These are phyloP conservation scores for Corinectria fuckeliana DNA, from an alignment of 2,329 filamentous ascomycete genomes.

Conservation along the genomic window DNA sequence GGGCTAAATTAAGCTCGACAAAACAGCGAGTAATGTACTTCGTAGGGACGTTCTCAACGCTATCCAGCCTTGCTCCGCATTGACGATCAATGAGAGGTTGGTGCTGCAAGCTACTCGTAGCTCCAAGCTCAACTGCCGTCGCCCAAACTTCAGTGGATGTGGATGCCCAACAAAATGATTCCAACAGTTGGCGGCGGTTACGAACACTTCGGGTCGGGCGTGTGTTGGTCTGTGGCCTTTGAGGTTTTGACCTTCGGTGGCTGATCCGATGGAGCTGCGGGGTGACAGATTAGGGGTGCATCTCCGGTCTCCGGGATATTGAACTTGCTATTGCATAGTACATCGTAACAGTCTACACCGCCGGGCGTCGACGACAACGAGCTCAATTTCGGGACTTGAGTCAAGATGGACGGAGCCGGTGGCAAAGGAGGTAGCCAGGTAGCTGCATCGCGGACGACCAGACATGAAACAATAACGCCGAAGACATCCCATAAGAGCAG, in stretches of 20 bases:
- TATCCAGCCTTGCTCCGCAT: not conserved
- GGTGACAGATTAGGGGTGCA: slow-evolving; percentile 7
- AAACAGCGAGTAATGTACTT: not conserved
- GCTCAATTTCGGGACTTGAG: not conserved
- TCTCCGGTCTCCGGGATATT: not conserved
- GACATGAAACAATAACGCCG: not conserved
- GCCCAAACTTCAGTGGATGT: not conserved
- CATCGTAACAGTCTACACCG: slow-evolving; percentile 12
- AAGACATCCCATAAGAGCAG: not conserved
- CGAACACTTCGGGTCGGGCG: not conserved
- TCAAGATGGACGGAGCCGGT: not conserved
- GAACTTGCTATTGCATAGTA: not conserved
- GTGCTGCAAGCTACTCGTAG: not conserved
- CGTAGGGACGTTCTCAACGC: not conserved
- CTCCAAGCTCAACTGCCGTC: not conserved
- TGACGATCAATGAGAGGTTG: not conserved
- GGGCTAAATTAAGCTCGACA: not conserved
- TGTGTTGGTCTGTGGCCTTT: not conserved
- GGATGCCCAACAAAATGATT: not conserved
- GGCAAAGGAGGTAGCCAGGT: no score
- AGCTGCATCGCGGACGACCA: not conserved
- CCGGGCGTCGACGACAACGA: slow-evolving; percentile 3
- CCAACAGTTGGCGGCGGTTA: not conserved
- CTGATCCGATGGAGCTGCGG: not conserved
- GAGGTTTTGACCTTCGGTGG: not conserved